Evolutionary conservation across 345 rosid genomes (phyloP).

Genomic region (Brassica carinata): DNA sequence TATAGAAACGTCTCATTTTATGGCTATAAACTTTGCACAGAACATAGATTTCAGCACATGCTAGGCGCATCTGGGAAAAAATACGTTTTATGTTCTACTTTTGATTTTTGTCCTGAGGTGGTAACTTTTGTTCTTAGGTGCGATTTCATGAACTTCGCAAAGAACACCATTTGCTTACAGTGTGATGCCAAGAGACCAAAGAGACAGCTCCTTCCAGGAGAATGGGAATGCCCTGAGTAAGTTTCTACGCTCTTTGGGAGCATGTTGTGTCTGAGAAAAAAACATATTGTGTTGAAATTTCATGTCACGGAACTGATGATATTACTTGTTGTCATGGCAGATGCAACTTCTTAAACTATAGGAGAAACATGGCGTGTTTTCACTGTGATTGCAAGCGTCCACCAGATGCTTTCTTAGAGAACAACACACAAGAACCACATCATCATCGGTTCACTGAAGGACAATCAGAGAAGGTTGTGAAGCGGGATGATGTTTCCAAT

Average conservation of each 20-base stretch:
- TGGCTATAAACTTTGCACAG: background rate
- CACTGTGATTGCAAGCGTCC: slow-evolving; percentile 99
- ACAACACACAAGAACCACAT: slow-evolving; percentile 54
- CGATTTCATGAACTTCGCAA: slow-evolving; percentile 96
- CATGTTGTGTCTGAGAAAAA: background rate
- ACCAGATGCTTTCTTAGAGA: slow-evolving; percentile 63
- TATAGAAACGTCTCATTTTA: background rate
- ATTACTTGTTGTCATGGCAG: slow-evolving; percentile 48
- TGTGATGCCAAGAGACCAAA: slow-evolving; percentile 98
- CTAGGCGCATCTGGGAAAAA: background rate
- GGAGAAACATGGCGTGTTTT: slow-evolving; percentile 91
- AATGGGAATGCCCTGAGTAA: slow-evolving; percentile 99
- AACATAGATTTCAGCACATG: background rate
- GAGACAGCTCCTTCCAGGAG: slow-evolving; percentile 97
- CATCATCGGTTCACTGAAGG: slow-evolving; percentile 42
- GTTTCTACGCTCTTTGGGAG: slow-evolving; percentile 35
- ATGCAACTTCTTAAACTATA: slow-evolving; percentile 94
- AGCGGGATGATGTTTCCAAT: slow-evolving; percentile 65
- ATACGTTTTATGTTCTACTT: background rate
- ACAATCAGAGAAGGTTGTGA: slow-evolving; percentile 49
- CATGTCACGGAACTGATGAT: slow-evolving; percentile 2
- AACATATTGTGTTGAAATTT: background rate
- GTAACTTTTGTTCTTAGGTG: slow-evolving; percentile 55
- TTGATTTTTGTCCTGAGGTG: slow-evolving; percentile 25
- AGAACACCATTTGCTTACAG: slow-evolving; percentile 87